phyloP scores from a whole-genome alignment of 2,329 filamentous ascomycete species.

The Sphaerostilbella broomeana region DNA sequence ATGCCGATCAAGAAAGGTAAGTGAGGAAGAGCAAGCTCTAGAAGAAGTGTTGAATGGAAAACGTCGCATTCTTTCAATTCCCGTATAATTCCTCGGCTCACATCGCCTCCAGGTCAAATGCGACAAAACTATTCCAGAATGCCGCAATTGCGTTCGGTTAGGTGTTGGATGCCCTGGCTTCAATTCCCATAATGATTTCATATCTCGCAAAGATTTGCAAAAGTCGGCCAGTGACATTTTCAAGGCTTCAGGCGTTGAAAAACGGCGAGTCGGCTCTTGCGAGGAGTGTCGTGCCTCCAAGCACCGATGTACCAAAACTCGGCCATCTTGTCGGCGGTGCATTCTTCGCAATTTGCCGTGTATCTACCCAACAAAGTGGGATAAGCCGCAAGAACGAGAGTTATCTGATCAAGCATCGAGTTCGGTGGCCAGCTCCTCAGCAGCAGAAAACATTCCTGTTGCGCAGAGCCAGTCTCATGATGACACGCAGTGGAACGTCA shows the following conservation, averaged over 20 bases:
- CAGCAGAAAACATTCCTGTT: neutral
- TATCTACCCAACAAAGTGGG: constrained; percentile 15
- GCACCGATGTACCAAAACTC: constrained; percentile 21
- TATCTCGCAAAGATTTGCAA: constrained; percentile 19
- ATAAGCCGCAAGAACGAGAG: constrained; percentile 11
- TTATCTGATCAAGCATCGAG: constrained; percentile 8
- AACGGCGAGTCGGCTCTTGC: constrained; percentile 23
- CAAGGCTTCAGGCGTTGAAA: constrained; percentile 22
- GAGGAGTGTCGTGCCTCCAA: constrained; percentile 23
- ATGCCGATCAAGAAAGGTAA: constrained; percentile 15
- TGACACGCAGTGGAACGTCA: constrained; percentile 1
- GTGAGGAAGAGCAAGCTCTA: too few species aligned
- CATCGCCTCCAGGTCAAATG: constrained; percentile 22
- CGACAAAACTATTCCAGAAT: constrained; percentile 17
- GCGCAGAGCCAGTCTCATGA: neutral
- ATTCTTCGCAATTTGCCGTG: constrained; percentile 17
- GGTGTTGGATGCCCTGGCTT: constrained; percentile 23
- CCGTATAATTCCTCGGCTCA: too few species aligned
- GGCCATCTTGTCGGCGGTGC: constrained; percentile 23
- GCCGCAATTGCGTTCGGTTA: constrained; percentile 18
- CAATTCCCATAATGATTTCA: constrained; percentile 15
- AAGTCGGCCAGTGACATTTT: constrained; percentile 23
- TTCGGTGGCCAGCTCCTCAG: constrained; percentile 8
- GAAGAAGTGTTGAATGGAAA: too few species aligned
- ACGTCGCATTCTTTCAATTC: too few species aligned